Base-by-base conservation (phyloP, 1,284 basidiomycete species). In the Ustilago nuda region DNA sequence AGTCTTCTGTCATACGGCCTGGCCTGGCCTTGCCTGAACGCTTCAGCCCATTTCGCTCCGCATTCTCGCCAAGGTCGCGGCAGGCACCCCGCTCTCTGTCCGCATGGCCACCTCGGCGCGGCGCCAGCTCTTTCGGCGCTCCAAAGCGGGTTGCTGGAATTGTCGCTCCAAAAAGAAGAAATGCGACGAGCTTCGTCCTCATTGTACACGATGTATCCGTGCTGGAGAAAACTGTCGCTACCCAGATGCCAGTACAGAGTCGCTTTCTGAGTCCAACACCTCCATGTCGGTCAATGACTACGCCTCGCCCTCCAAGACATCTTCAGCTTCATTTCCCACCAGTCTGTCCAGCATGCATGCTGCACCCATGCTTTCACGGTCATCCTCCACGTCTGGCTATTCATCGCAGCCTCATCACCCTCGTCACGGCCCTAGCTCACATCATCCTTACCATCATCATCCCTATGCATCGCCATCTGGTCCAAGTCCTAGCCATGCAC, bases 121-220 rank as follows among this genome's bases (percentile, higher is more conserved):
- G 37, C 73, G 73, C 50, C 68, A 76, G 52, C 68, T 76, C 45
- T 77, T 77, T 55, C 46, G 70, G 51, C 75, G 75, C 35, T 77
- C 75, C 63, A 72, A 72, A 52, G 70, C 75, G 17, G 75, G 75
- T 39, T 77, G 75, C 64, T 67, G 63, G 70, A 77, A 72, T 37
- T 77, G 75, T 39, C 75, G 75, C 13, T 66, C 70, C 33, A 72
- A 77, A 46, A 77, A 77, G 70, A 77, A 77, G 43, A 77, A 77
- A 56, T 77, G 75, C 56, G 75, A 77, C 70, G 75, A 77, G 51
- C 52, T 57, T 36, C 66, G 70, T 37, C 75, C 75, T 32, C 57
- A 70, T 27, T 77, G 75, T 56, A 70, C 75, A 45, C 52, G 75
- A 43, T 77, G 75, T 52, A 57, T 67, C 32, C 65, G 70, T 27